phyloP scores from a whole-genome alignment of 306 rosid genomes.

The Cicer judaicum region DNA sequence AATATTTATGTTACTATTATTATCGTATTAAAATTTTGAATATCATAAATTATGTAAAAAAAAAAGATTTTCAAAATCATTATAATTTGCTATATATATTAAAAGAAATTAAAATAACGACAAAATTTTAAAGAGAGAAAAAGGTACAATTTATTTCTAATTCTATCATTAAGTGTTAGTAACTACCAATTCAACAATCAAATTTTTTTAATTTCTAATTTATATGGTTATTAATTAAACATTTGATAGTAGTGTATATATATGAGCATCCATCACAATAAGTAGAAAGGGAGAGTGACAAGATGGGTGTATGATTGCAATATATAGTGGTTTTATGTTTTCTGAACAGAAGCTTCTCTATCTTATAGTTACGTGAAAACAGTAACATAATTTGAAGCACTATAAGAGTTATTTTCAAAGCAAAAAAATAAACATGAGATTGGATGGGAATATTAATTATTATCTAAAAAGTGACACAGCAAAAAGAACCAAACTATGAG shows the following conservation, averaged over 20 bases:
- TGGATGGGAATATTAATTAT: slow-evolving; percentile 58
- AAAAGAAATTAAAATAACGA: too few relatives aligned
- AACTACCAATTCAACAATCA: too few relatives aligned
- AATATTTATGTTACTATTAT: neutral
- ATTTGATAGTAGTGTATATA: neutral
- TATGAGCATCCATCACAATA: slow-evolving; percentile 39
- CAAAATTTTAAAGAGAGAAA: too few relatives aligned
- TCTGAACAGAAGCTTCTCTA: slow-evolving; percentile 50
- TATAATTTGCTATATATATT: too few relatives aligned
- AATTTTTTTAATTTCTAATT: too few relatives aligned
- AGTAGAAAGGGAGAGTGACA: slow-evolving; percentile 47
- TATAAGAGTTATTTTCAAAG: slow-evolving; percentile 27
- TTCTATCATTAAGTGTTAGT: too few relatives aligned
- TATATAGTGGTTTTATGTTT: slow-evolving; percentile 38
- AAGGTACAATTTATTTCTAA: too few relatives aligned
- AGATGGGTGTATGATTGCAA: slow-evolving; percentile 41
- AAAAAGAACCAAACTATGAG: slow-evolving; percentile 69
- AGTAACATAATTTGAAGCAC: slow-evolving; percentile 46
- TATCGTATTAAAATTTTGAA: slow-evolving; percentile 1
- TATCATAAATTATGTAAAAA: slow-evolving; percentile 28
- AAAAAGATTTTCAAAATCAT: slow-evolving; percentile 11
- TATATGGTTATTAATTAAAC: too few relatives aligned
- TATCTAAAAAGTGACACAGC: slow-evolving; percentile 67
- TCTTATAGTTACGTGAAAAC: slow-evolving; percentile 43
- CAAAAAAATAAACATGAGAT: slow-evolving; percentile 27